phyloP scores from a whole-genome alignment of 2,329 filamentous ascomycete genomes.

The Xylariaceae sp. region DNA sequence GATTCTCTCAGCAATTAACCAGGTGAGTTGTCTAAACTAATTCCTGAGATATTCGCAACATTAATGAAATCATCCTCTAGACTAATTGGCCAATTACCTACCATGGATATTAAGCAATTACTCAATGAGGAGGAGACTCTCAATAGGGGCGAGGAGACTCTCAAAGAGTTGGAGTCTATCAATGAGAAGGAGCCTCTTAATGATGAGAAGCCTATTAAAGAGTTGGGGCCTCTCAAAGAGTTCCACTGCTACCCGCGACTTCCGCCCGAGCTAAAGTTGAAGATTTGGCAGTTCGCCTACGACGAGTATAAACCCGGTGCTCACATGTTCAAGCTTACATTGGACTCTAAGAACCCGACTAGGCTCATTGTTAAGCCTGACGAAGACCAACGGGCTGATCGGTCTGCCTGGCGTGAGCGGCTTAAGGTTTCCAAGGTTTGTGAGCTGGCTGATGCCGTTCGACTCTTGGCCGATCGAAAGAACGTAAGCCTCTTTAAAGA shows the following conservation, averaged over 20 bases:
- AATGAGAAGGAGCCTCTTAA: no score
- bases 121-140: no score
- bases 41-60: no score
- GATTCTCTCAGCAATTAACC: no score
- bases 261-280: slow-evolving; percentile 33
- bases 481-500: not conserved
- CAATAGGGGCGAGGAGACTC: no score
- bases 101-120: no score
- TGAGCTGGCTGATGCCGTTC: not conserved
- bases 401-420: slow-evolving; percentile 31
- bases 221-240: not conserved
- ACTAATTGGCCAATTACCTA: no score
- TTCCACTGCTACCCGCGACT: slow-evolving; percentile 24
- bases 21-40: no score
- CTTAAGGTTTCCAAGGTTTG: slow-evolving; percentile 1
- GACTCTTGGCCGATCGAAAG: not conserved
- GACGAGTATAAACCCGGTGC: slow-evolving; percentile 13
- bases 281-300: slow-evolving; percentile 28
- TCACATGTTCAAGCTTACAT: slow-evolving; percentile 30
- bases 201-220: no score
- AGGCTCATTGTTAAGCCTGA: not conserved
- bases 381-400: not conserved
- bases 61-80: no score
- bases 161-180: no score
- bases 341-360: no score